phyloP scores from a whole-genome alignment of 352 stramenopile genomes.

The Phytophthora uliginosa region DNA sequence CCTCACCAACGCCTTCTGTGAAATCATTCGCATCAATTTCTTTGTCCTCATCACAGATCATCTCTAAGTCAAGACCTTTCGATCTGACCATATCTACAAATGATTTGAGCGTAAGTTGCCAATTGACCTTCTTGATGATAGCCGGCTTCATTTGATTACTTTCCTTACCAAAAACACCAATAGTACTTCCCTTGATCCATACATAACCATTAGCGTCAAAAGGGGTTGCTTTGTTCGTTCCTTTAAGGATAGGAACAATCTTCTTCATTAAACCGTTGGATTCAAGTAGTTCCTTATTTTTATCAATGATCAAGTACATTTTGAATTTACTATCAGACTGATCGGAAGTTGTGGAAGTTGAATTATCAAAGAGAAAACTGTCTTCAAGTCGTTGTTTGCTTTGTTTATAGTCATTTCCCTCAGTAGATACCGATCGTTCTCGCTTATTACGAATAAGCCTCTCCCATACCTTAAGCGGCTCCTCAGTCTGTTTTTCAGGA shows the following conservation, averaged over 20 bases:
- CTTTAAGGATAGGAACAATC: neutral
- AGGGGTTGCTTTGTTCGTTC: neutral
- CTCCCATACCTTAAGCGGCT: no score
- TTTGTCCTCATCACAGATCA: neutral
- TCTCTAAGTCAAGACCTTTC: slow-evolving; percentile 3
- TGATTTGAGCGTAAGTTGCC: neutral
- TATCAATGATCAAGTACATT: neutral
- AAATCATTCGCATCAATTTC: neutral
- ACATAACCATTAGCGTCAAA: slow-evolving; percentile 1
- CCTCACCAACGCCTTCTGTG: neutral
- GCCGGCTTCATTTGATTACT: neutral
- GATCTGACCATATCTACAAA: slow-evolving; percentile 1
- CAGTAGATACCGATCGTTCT: no score
- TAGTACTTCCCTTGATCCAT: neutral
- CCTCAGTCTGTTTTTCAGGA: no score
- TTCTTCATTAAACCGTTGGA: neutral
- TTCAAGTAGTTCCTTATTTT: neutral
- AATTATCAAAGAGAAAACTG: neutral
- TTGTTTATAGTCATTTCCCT: neutral
- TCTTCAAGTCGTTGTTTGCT: neutral
- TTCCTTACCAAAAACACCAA: neutral
- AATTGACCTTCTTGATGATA: neutral
- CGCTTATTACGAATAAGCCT: neutral
- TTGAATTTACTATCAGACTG: neutral
- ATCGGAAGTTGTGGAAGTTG: neutral